Base-by-base conservation (phyloP, 495 filamentous ascomycete genomes). In the Tuber microsphaerosporum region DNA sequence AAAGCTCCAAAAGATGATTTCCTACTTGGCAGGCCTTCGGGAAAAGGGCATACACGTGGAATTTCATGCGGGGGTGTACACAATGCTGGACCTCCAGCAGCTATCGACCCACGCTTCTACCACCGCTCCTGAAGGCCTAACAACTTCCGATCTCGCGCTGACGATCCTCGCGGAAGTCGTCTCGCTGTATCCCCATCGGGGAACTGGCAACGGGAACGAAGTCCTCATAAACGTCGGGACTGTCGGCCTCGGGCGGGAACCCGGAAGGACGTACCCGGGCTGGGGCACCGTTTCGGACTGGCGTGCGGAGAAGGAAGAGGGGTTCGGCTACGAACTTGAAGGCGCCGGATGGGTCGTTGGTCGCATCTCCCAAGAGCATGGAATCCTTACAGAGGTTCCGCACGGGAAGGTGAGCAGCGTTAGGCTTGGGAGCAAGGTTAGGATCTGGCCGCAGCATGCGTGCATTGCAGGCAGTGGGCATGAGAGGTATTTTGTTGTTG, bases 371-470 rank as follows among this genome's bases (percentile, higher is more conserved):
- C 90, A 92, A 83, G 90, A 92, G 81, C 90, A 92, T 83, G 90
- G 89, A 1, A 87, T 91, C 73, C 75, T 92, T 76, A 84, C 81
- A 7, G 89, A 88, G 85, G 78, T 76, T 17, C 77, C 74, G 16
- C 74, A 76, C 26, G 86, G 84, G 0, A 44, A 72, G 20, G 77
- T 75, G 80, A 85, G 87, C 78, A 79, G 86, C 77, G 81, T 92
- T 85, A 86, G 89, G 79, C 84, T 90, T 39, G 91, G 90, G 14
- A 83, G 89, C 79, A 88, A 89, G 73, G 86, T 95, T 39, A 86
- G 90, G 71, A 85, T 97, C 17, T 94, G 90, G 87, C 93, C 93
- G 0, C 96, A 96, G 80, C 94, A 97, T 84, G 88, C 92, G 56
- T 97, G 94, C 80, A 91, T 95, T 72, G 89, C 92, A 7, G 91